Percentiles rank a stretch among this genome's conserved stretches.
phyloP scores from a whole-genome alignment of 805 yeast genomes.

The Cyberlindnera sargentensis region DNA sequence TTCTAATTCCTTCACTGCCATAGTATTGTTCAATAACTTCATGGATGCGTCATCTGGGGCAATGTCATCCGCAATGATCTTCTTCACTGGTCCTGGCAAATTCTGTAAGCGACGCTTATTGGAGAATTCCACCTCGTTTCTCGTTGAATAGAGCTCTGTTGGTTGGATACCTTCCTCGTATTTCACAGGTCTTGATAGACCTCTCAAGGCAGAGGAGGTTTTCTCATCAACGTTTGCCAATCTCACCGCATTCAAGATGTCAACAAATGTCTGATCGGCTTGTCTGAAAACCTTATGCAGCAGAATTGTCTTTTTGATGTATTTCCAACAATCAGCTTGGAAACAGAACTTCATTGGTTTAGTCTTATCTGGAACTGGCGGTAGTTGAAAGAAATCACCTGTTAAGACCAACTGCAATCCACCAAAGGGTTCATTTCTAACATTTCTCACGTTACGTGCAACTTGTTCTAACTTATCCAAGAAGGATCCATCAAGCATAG shows the following conservation, averaged over 20 bases:
- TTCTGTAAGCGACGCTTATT: conserved; percentile 45
- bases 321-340: conserved; percentile 65
- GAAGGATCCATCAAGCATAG: conserved; percentile 83
- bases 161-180: conserved; percentile 78
- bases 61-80: conserved; percentile 41
- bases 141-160: conserved; percentile 82
- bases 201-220: conserved; percentile 41
- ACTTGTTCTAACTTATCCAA: conserved; percentile 68
- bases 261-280: conserved; percentile 69
- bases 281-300: conserved; percentile 84
- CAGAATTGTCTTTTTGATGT: conserved; percentile 58
- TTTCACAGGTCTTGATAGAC: conserved; percentile 48
- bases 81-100: conserved; percentile 40
- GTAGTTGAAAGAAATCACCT: conserved; percentile 96
- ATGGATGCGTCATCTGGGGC: conserved; percentile 18
- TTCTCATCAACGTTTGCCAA: conserved; percentile 53
- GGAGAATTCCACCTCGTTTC: conserved; percentile 77
- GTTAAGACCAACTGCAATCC: conserved; percentile 86
- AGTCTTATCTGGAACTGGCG: conserved; percentile 59
- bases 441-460: conserved; percentile 47
- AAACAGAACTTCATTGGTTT: conserved; percentile 55
- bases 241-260: conserved; percentile 76
- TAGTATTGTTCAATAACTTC: conserved; percentile 44
- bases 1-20: conserved; percentile 60
- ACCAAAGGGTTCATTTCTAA: conserved; percentile 63